Evolutionary conservation across 2,329 filamentous ascomycete species (phyloP).

Genomic region (Moelleriella libera): DNA sequence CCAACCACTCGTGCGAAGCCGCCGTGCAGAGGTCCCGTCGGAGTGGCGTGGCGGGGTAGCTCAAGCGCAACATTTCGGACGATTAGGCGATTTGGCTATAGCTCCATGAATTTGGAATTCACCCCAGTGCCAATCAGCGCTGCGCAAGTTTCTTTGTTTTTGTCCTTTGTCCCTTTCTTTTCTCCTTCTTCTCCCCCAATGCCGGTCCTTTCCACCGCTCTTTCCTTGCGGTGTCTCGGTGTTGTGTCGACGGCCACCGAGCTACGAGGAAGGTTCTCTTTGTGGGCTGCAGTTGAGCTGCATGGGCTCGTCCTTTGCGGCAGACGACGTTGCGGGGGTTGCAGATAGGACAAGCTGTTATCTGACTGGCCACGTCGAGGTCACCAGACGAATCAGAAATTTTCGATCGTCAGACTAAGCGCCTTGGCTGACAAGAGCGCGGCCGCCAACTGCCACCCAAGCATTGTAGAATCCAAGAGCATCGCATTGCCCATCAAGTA

Average conservation of each 20-base stretch:
- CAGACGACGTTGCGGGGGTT: too few relatives aligned
- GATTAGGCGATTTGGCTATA: background rate
- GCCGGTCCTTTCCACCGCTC: too few relatives aligned
- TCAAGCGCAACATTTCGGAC: background rate
- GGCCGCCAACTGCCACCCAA: constrained; percentile 7
- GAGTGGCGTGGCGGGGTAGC: background rate
- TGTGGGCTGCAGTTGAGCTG: too few relatives aligned
- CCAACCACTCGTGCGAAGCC: background rate
- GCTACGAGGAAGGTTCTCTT: too few relatives aligned
- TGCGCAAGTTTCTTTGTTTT: background rate
- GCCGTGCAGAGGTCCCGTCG: background rate
- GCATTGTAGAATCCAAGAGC: constrained; percentile 13
- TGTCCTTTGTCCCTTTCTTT: too few relatives aligned
- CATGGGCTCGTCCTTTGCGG: too few relatives aligned
- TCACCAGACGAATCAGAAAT: background rate
- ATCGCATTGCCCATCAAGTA: constrained; percentile 21
- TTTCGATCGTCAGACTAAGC: background rate
- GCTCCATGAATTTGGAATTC: background rate
- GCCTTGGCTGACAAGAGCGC: constrained; percentile 3
- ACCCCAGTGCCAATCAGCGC: background rate
- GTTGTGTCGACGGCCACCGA: too few relatives aligned
- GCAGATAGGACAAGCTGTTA: too few relatives aligned
- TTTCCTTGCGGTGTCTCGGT: too few relatives aligned
- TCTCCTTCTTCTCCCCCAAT: too few relatives aligned
- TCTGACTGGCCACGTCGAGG: too few relatives aligned